Percentiles rank a stretch among this genome's conserved stretches.
Evolutionary conservation across 2,329 filamentous ascomycete genomes (phyloP).

Genomic region (Apiospora marii): DNA sequence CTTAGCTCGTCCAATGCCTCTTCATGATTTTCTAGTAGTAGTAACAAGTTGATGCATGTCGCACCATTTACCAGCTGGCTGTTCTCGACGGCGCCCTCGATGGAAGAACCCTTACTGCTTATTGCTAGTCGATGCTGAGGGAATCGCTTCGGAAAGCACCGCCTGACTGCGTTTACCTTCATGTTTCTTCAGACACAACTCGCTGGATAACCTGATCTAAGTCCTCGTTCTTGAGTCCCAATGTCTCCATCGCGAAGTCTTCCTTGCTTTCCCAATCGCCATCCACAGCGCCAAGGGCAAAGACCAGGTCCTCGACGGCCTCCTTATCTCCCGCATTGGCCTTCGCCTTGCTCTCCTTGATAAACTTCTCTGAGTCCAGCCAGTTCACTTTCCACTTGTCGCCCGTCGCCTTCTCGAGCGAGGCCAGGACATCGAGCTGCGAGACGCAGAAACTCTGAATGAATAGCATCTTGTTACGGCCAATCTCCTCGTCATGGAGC

Average conservation of each 20-base stretch:
- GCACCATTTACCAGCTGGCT: no score
- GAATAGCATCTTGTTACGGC: conserved; percentile 46
- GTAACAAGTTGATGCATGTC: no score
- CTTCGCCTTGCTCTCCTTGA: conserved; percentile 46
- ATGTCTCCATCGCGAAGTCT: conserved; percentile 55
- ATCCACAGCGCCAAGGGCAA: conserved; percentile 55
- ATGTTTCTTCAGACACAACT: conserved; percentile 37
- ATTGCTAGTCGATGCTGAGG: no score
- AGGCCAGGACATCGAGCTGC: conserved; percentile 44
- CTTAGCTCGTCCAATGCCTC: no score
- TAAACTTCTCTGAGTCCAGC: conserved; percentile 49
- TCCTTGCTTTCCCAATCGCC: conserved; percentile 56
- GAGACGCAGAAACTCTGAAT: conserved; percentile 51
- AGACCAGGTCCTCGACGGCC: conserved; percentile 57
- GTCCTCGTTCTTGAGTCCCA: conserved; percentile 56
- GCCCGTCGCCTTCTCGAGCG: conserved; percentile 45
- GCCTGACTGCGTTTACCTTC: no score
- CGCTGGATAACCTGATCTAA: conserved; percentile 50
- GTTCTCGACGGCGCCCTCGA: no score
- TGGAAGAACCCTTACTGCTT: no score
- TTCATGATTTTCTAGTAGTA: no score
- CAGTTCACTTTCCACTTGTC: conserved; percentile 41
- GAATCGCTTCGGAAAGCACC: no score
- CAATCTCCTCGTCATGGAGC: conserved; percentile 39
- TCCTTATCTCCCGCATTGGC: conserved; percentile 48